A percentile compares a stretch with the other conserved stretches of the same genome.
Evolutionary conservation across 208 protist genomes (phyloP).

Genomic region (Wallacemonas sp.): DNA sequence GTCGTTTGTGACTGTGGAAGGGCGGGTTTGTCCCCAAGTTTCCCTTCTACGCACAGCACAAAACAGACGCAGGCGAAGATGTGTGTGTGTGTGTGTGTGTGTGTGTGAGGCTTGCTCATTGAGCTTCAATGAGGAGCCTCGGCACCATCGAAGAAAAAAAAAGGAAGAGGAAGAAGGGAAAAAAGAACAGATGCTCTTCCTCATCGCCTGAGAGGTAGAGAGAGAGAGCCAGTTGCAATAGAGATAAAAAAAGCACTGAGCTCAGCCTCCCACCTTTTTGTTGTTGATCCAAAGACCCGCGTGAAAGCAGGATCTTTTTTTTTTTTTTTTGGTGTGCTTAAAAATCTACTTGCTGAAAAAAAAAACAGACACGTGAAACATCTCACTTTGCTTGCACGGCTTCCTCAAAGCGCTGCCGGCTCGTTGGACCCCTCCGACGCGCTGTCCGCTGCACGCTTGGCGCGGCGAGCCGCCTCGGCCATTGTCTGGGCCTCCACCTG

Average conservation of each 20-base stretch:
- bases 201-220: neutral
- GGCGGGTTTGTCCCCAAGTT: conserved; percentile 9
- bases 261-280: no score
- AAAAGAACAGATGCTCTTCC: neutral
- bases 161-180: neutral
- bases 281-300: no score
- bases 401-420: neutral
- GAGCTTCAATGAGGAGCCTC: neutral
- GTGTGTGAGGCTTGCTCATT: no score
- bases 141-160: no score
- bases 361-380: no score
- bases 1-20: conserved; percentile 1
- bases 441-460: neutral
- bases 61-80: neutral
- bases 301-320: no score
- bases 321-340: no score
- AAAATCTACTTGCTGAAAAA: no score
- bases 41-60: conserved; percentile 6
- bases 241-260: no score
- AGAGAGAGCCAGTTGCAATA: neutral
- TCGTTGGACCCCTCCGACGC: neutral
- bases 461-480: neutral
- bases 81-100: no score
- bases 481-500: conserved; percentile 10
- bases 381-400: no score